Evolutionary conservation across 441 rosid species (phyloP).

Genomic region (Erodium moschatum): DNA sequence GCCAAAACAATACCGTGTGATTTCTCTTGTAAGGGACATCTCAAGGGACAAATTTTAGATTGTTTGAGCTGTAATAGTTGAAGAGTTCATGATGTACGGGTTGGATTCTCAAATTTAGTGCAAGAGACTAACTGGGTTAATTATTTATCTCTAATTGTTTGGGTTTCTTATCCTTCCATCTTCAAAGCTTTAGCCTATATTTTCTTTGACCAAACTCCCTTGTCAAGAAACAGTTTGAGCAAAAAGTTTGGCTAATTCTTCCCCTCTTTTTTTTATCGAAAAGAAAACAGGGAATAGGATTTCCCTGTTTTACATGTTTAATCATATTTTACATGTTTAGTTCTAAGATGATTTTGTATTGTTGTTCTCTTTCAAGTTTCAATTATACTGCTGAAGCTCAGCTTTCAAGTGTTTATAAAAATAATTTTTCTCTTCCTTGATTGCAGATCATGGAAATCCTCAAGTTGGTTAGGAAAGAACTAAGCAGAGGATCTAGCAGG

Average conservation of each 20-base stretch:
- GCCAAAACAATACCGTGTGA: background rate
- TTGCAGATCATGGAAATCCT: constrained; percentile 5
- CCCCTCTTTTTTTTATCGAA: background rate
- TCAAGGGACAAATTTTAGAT: background rate
- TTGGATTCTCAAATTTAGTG: background rate
- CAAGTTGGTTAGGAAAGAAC: background rate
- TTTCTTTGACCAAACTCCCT: background rate
- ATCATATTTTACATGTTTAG: background rate
- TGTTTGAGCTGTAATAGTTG: background rate
- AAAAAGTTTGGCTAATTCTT: background rate
- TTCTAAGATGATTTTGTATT: too few relatives aligned
- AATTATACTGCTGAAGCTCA: background rate
- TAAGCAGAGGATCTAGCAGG: constrained; percentile 2
- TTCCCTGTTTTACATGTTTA: background rate
- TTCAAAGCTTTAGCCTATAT: background rate
- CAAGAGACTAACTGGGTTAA: background rate
- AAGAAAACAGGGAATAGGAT: too few relatives aligned
- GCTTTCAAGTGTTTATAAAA: background rate
- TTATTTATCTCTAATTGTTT: background rate
- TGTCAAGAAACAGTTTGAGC: background rate
- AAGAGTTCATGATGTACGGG: background rate
- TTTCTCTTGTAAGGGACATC: background rate
- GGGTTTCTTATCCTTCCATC: background rate
- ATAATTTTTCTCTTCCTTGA: background rate
- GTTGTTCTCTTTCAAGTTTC: background rate